Conservation (phyloP, 306 rosid species). For the Malus fusca region DNA sequence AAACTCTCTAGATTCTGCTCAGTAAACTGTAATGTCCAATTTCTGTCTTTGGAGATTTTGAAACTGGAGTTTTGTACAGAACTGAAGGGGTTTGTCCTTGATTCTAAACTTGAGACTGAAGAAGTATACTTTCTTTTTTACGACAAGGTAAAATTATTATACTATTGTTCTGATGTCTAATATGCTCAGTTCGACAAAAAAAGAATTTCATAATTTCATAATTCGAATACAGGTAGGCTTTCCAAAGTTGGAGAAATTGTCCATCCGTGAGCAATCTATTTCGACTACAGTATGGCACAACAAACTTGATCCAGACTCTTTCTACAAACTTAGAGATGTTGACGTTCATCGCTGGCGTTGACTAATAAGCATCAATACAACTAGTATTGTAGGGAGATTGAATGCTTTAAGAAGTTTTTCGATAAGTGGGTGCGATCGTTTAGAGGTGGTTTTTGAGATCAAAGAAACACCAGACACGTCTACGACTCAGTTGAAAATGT, state of each 20-base stretch:
- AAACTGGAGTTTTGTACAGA: accelerated
- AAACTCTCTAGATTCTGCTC: slow-evolving; percentile 1
- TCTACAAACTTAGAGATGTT: no score
- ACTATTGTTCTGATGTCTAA: background rate
- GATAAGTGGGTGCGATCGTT: background rate
- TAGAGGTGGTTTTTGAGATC: background rate
- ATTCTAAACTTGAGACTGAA: background rate
- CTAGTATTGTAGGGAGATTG: no score
- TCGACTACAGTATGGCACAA: no score
- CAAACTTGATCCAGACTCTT: no score
- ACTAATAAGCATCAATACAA: no score
- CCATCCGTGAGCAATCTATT: no score
- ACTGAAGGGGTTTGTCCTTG: background rate
- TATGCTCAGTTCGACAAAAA: no score
- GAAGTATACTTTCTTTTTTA: background rate
- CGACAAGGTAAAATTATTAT: background rate
- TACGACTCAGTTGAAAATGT: background rate
- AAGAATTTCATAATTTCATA: no score
- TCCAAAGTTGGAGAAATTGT: no score
- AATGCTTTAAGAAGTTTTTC: background rate
- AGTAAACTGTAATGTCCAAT: background rate
- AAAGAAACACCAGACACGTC: background rate
- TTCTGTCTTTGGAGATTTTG: background rate
- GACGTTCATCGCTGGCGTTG: no score
- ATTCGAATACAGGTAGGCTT: no score